phyloP scores from a whole-genome alignment of 108 stramenopile species.

The Nitzschia sp. region DNA sequence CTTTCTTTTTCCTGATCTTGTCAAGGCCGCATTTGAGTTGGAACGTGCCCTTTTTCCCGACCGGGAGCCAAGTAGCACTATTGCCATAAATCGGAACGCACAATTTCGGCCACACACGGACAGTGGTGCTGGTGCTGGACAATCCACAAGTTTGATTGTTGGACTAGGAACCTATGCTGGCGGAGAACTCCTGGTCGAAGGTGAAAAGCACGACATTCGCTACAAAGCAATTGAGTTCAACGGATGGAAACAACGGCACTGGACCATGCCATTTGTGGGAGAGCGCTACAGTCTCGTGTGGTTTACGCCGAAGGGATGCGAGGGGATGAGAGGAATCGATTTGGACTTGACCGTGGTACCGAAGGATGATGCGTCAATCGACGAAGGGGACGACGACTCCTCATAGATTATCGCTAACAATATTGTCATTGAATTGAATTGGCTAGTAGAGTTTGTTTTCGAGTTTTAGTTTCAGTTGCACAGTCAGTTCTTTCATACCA shows the following conservation, averaged over 20 bases:
- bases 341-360: slow-evolving; percentile 14
- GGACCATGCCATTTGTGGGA: slow-evolving; percentile 91
- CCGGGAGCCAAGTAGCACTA: slow-evolving; percentile 87
- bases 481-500: too few species aligned
- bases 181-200: slow-evolving; percentile 92
- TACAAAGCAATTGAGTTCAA: slow-evolving; percentile 92
- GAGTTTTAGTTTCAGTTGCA: too few species aligned
- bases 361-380: too few species aligned
- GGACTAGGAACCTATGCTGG: slow-evolving; percentile 88
- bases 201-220: slow-evolving; percentile 82
- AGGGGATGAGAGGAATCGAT: slow-evolving; percentile 78
- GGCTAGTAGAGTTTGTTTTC: too few species aligned
- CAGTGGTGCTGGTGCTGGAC: slow-evolving; percentile 93
- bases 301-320: slow-evolving; percentile 95
- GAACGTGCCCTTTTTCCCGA: slow-evolving; percentile 71
- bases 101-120: slow-evolving; percentile 91
- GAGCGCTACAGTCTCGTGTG: slow-evolving; percentile 94
- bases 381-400: too few species aligned
- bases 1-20: slow-evolving; percentile 88
- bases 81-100: slow-evolving; percentile 97
- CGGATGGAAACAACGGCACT: slow-evolving; percentile 94
- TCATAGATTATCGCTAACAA: too few species aligned
- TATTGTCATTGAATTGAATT: too few species aligned
- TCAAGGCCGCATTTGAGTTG: slow-evolving; percentile 84
- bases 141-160: slow-evolving; percentile 89